These are phyloP conservation scores for Tylopilus vinaceipallidus DNA, from an alignment of 768 basidiomycete species.

Conservation along the genomic window DNA sequence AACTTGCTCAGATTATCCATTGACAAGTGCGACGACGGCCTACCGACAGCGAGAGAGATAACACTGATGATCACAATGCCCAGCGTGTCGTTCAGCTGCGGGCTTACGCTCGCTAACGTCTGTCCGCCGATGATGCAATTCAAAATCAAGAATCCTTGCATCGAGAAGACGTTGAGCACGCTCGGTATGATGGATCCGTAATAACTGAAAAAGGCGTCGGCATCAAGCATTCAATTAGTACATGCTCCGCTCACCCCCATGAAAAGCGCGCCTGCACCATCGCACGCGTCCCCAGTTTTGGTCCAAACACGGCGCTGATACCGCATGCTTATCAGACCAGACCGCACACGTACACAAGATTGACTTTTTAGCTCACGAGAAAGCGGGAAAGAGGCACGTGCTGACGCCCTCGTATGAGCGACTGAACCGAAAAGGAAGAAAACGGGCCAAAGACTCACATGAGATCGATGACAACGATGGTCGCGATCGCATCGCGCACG, in stretches of 20 bases:
- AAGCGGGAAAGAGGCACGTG: conserved; percentile 35
- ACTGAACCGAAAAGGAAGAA: background rate
- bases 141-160: conserved; percentile 56
- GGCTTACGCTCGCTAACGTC: conserved; percentile 48
- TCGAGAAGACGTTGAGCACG: conserved; percentile 46
- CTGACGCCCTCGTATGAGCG: conserved; percentile 21
- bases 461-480: conserved; percentile 43
- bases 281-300: conserved; percentile 53
- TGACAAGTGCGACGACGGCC: no score
- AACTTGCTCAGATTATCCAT: background rate
- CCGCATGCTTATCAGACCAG: no score
- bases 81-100: conserved; percentile 28
- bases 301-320: conserved; percentile 48
- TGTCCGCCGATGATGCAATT: conserved; percentile 65
- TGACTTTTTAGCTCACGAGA: conserved; percentile 34
- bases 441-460: conserved; percentile 30
- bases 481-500: conserved; percentile 39
- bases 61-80: conserved; percentile 35
- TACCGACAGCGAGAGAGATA: conserved; percentile 31
- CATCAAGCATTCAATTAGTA: conserved; percentile 10
- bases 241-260: conserved; percentile 39
- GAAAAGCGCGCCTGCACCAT: conserved; percentile 58
- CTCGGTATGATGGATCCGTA: conserved; percentile 41
- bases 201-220: conserved; percentile 30
- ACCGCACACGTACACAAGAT: no score